Base-by-base conservation (phyloP, 805 yeast species). In the Danielia reshetovae region DNA sequence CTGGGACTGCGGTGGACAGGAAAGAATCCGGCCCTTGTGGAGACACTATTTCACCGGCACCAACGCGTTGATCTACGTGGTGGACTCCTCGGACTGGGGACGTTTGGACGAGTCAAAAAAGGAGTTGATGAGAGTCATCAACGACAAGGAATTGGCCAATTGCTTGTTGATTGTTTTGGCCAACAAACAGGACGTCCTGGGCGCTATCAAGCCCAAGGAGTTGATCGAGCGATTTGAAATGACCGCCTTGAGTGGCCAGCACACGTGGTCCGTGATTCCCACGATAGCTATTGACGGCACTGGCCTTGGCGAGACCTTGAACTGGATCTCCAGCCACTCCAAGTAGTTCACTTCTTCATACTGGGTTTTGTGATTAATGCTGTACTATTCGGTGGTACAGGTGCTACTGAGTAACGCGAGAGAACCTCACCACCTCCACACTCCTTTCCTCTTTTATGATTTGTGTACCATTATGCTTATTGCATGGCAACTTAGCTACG, bases 1-100 rank as follows among this genome's bases (percentile, higher is more conserved):
- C 55, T 85, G 95, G 95, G 95, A 85, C 60, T 93, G 93, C 42
- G 97, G 97, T 64, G 97, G 96, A 57, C 97, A 87, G 67, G 94
- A 85, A 52, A 72, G 94, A 59, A 76, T 88, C 48, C 77, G 96
- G 55, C 95, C 94, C 0, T 70, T 89, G 39, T 89, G 97, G 97
- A 79, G 96, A 60, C 96, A 89, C 57, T 89, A 89, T 63, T 87
- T 84, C 62, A 85, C 95, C 9, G 95, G 95, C 24, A 86, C 96
- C 4, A 84, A 87, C 55, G 96, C 95, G 7, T 72, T 89, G 39
- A 86, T 89, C 36, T 89, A 85, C 59, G 97, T 89, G 36, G 82
- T 89, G 40, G 97, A 89, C 61, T 75, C 87, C 5, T 77, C 84
- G 6, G 95, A 88, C 60, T 55, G 63, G 29, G 74, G 70, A 21